Base-by-base conservation (phyloP, 2,329 filamentous ascomycete genomes). In the Pseudogymnoascus verrucosus region DNA sequence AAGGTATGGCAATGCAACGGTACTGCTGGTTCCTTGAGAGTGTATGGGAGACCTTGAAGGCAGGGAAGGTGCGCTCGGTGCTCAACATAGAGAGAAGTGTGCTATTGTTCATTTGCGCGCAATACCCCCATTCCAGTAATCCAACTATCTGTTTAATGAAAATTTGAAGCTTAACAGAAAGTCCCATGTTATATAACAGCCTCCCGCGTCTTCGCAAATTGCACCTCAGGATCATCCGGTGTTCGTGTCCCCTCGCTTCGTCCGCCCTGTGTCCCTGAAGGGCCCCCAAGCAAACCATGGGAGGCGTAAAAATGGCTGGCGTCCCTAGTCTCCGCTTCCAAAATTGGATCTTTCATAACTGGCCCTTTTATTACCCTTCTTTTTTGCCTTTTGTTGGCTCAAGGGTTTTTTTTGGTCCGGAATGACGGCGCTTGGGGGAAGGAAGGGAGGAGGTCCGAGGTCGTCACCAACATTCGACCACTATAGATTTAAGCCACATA, bases 401-500 rank as follows among this genome's bases (percentile, higher is more conserved):
- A 5, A 57, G 51, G 51, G 51, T 34, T 54, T 31, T 54, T 16
- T 28, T 28, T 28, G 3, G 31, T 19, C 51, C 51, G 51, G 10
- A 57, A 57, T 36, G 51, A 57, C 51, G 51, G 51, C 51, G 51
- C 28, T 57, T 57, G 51, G 51, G 51, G 28, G 51, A 36, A 36
- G 5, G 16, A 34, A 19, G 8, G 26, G 26, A 57, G 11, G 51
- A 57, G 51, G 51, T 57, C 51, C 51, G 51, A 57, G 51, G 28
- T 57, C n/a, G n/a, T 57, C 28, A 12, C 51, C 51, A 57, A 34
- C 51, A 57, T 36, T 57, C 16, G 11, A 57, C 51, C 51, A 57
- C 51, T 57, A 57, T 57, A 57, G 51, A 57, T 34, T 57, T 36
- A 57, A 57, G 51, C 51, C 51, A 57, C 51, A 57, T 12, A 57